Conservation (phyloP, 805 yeast genomes). For the Metschnikowia chrysomelidarum region DNA sequence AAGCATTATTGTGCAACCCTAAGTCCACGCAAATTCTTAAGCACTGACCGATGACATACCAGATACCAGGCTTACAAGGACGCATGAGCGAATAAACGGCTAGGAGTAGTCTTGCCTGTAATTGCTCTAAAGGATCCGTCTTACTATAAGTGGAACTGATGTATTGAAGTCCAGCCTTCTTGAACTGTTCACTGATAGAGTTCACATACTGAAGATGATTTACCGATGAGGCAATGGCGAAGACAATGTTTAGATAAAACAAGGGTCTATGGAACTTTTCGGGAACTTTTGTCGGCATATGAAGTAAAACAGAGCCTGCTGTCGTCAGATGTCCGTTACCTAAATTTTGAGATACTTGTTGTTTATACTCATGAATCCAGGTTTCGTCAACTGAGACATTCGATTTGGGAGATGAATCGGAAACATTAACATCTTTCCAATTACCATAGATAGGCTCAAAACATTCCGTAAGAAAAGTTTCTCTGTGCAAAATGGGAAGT, state of each 20-base stretch:
- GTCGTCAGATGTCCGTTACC: conserved; percentile 2
- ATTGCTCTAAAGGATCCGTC: conserved; percentile 59
- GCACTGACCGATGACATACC: conserved; percentile 85
- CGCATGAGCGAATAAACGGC: conserved; percentile 80
- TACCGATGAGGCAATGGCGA: conserved; percentile 78
- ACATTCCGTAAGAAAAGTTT: conserved; percentile 60
- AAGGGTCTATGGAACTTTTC: conserved; percentile 48
- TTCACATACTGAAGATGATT: conserved; percentile 67
- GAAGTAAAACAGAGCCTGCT: conserved; percentile 26
- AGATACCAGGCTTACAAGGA: conserved; percentile 88
- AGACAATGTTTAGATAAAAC: conserved; percentile 70
- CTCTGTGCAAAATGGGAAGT: conserved; percentile 80
- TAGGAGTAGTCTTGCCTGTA: conserved; percentile 69
- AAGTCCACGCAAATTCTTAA: conserved; percentile 77
- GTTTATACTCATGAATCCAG: conserved; percentile 47
- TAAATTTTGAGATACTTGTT: conserved; percentile 21
- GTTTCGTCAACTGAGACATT: conserved; percentile 28
- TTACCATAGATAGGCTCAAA: conserved; percentile 82
- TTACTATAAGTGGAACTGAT: conserved; percentile 60
- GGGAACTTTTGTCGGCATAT: conserved; percentile 42
- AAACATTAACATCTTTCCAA: conserved; percentile 49
- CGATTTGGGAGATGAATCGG: conserved; percentile 23
- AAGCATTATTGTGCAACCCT: conserved; percentile 71
- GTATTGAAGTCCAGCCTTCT: conserved; percentile 60
- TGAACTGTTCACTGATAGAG: conserved; percentile 66